Percentiles rank a stretch among this genome's conserved stretches.
Conservation (phyloP, 83 land plant genomes). For the Thuja plicata region DNA sequence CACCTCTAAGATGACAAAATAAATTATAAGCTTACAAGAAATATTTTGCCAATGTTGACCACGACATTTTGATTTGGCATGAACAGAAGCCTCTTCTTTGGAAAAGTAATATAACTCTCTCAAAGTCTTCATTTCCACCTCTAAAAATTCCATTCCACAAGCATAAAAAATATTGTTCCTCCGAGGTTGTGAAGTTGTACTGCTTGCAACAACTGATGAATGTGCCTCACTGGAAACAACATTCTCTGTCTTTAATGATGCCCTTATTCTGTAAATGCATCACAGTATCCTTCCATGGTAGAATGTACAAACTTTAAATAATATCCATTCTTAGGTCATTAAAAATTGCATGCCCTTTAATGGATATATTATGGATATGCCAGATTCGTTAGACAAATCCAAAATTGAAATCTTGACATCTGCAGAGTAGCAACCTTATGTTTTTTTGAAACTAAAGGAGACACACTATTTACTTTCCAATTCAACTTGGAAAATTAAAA, state of each 20-base stretch:
- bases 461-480: background rate
- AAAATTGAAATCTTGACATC: background rate
- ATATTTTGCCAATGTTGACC: slow-evolving; percentile 65
- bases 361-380: background rate
- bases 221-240: background rate
- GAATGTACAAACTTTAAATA: background rate
- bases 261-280: slow-evolving; percentile 3
- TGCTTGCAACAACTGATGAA: background rate
- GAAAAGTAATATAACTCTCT: slow-evolving; percentile 78
- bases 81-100: slow-evolving; percentile 90
- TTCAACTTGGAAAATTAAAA: background rate
- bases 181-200: background rate
- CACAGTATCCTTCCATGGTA: background rate
- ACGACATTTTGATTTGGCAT: slow-evolving; percentile 68
- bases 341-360: background rate
- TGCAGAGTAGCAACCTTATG: background rate
- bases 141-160: slow-evolving; percentile 62
- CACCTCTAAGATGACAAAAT: slow-evolving; percentile 80
- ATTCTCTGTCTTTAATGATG: slow-evolving; percentile 4
- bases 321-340: background rate
- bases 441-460: background rate
- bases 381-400: background rate
- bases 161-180: slow-evolving; percentile 22
- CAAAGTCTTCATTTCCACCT: slow-evolving; percentile 68
- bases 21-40: slow-evolving; percentile 56